Conservation (phyloP, 2,329 filamentous ascomycete genomes). For the Trichoderma sp. region DNA sequence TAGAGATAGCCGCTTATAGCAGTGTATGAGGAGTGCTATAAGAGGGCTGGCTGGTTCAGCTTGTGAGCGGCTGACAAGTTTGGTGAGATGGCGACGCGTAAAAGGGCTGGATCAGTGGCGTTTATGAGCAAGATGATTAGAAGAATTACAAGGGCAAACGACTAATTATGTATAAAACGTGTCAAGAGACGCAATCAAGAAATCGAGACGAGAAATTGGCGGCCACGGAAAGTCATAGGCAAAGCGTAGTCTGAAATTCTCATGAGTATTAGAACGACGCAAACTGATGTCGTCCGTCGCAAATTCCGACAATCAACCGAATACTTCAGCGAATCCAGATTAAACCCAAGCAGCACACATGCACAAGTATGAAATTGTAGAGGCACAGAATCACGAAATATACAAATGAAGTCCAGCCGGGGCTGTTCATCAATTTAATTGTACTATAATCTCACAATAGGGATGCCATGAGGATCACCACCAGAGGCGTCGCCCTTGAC, state of each 20-base stretch:
- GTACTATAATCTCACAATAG: slow-evolving; percentile 19
- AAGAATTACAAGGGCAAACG: background rate
- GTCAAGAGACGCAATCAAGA: background rate
- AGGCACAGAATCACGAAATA: background rate
- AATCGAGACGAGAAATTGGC: background rate
- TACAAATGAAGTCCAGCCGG: slow-evolving; percentile 8
- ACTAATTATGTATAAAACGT: background rate
- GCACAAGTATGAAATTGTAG: background rate
- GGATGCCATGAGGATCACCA: background rate
- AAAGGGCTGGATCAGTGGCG: background rate
- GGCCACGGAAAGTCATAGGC: background rate
- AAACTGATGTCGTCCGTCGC: background rate
- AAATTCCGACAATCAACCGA: slow-evolving; percentile 15
- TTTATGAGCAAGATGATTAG: background rate
- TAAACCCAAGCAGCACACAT: background rate
- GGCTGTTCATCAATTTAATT: slow-evolving; percentile 15
- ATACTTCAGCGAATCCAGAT: background rate
- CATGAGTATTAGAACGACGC: background rate
- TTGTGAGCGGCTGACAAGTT: background rate
- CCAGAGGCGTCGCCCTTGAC: background rate
- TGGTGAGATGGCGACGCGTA: background rate
- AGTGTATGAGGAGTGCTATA: background rate
- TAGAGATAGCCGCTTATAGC: background rate
- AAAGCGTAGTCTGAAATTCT: background rate
- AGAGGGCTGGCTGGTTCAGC: background rate